Evolutionary conservation across 345 rosid genomes (phyloP), one percentile per base, ranked within the genome.

Genomic region (Salix viminalis): DNA sequence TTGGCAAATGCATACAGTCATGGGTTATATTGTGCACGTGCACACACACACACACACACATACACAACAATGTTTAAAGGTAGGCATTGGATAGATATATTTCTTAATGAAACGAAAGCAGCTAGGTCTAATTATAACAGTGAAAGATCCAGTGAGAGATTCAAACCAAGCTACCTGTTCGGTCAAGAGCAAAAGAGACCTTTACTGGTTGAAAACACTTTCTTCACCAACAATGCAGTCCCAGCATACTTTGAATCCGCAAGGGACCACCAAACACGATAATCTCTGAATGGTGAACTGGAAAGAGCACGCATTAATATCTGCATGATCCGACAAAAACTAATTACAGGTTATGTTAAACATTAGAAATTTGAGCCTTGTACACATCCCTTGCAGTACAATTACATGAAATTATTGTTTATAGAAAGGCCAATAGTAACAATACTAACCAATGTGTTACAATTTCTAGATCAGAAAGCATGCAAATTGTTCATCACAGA

Each of bases 171-270:
- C 6, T 86, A 95, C 98, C 96, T 85, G 93, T 70, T 82, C 75
- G 83, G 71, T 93, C 94, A 4, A 96, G 90, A 72, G 89, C 87
- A 80, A 93, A 96, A 79, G 85, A 87, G 72, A 96, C 91, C 75
- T 81, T 92, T 24, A 66, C 67, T 7, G 93, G 96, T 67, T 77
- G 87, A 79, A 78, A 87, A 84, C 94, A 92, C 79, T 92, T 96
- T 96, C 86, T 93, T 96, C 44, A 92, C 88, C 34, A 96, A 79
- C 81, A 96, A 85, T 32, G 96, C 99, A 69, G 98, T 96, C 84
- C 99, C 98, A 19, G 99, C 99, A 85, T 96, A 93, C 85, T 96
- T 96, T 1, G 94, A 89, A 65, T 96, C 97, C 28, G 93, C 90
- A n/a, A 93, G 96, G 76, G 98, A 93, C 99, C 98, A 96, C 98